phyloP scores from a whole-genome alignment of 805 yeast species.

The Yarrowia osloensis region DNA sequence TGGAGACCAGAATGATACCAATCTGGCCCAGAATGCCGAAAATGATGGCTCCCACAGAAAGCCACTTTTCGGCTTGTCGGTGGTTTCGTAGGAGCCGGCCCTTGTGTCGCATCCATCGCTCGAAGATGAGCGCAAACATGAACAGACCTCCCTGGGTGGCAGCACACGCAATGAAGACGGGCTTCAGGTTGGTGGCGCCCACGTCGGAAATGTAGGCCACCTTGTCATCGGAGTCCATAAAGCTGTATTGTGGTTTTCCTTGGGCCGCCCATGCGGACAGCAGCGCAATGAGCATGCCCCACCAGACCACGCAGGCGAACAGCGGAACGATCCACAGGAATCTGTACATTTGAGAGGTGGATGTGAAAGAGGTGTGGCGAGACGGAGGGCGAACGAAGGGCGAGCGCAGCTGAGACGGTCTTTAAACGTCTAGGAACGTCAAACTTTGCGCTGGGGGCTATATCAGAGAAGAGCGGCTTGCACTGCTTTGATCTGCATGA shows the following conservation, averaged over 20 bases:
- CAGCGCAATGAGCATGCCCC: slow-evolving; percentile 87
- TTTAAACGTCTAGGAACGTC: slow-evolving; percentile 9
- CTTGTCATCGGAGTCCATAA: slow-evolving; percentile 49
- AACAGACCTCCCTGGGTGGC: slow-evolving; percentile 77
- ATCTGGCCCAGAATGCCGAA: slow-evolving; percentile 62
- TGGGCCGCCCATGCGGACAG: slow-evolving; percentile 75
- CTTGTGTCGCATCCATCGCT: slow-evolving; percentile 59
- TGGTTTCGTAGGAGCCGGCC: slow-evolving; percentile 59
- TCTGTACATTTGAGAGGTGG: slow-evolving; percentile 6
- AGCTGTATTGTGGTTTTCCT: slow-evolving; percentile 71
- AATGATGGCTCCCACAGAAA: slow-evolving; percentile 49
- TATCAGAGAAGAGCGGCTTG: slow-evolving; percentile 18
- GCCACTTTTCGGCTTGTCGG: slow-evolving; percentile 47
- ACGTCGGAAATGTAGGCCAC: slow-evolving; percentile 77
- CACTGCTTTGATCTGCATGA: slow-evolving; percentile 13
- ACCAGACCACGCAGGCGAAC: slow-evolving; percentile 71
- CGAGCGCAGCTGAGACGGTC: not conserved
- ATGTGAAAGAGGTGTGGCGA: not conserved
- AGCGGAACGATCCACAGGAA: slow-evolving; percentile 57
- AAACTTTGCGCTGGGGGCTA: slow-evolving; percentile 14
- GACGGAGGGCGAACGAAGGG: not conserved
- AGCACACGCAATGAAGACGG: slow-evolving; percentile 76
- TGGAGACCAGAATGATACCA: slow-evolving; percentile 72
- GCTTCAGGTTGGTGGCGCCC: slow-evolving; percentile 85
- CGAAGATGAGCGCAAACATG: slow-evolving; percentile 62